Percentiles rank a stretch among this genome's conserved stretches.
These are phyloP conservation scores for Dysphania ambrosioides DNA, from an alignment of 148 eudicot genomes.

Conservation along the genomic window DNA sequence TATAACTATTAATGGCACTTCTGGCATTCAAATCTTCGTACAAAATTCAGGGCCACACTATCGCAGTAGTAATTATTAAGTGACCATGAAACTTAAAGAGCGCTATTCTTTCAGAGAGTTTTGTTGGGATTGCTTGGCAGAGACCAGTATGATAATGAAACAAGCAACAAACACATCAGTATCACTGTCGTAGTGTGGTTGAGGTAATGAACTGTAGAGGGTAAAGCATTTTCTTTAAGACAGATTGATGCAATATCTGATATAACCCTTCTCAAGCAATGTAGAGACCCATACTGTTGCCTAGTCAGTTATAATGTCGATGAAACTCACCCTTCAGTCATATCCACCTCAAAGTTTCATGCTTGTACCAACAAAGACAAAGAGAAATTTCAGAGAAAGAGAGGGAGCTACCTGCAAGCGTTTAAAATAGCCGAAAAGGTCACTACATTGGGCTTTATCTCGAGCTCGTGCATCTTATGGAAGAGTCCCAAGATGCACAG, in stretches of 20 bases:
- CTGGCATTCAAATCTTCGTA: neutral
- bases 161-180: neutral
- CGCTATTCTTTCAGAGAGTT: neutral
- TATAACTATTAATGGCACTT: neutral
- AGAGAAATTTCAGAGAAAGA: conserved; percentile 8
- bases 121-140: neutral
- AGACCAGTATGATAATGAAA: neutral
- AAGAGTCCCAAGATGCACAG: conserved; percentile 74
- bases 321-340: neutral
- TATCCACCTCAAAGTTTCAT: conserved; percentile 4
- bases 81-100: neutral
- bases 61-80: neutral
- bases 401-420: conserved; percentile 79
- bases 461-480: conserved; percentile 81
- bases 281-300: neutral
- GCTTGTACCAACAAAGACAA: neutral
- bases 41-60: neutral
- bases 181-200: neutral
- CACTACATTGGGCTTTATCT: conserved; percentile 92
- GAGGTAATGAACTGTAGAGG: neutral
- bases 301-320: neutral
- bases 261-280: neutral
- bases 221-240: neutral
- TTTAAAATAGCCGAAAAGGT: conserved; percentile 95
- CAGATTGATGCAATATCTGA: neutral